Evolutionary conservation across 345 rosid genomes (phyloP).

Genomic region (Euphorbia tirucalli): DNA sequence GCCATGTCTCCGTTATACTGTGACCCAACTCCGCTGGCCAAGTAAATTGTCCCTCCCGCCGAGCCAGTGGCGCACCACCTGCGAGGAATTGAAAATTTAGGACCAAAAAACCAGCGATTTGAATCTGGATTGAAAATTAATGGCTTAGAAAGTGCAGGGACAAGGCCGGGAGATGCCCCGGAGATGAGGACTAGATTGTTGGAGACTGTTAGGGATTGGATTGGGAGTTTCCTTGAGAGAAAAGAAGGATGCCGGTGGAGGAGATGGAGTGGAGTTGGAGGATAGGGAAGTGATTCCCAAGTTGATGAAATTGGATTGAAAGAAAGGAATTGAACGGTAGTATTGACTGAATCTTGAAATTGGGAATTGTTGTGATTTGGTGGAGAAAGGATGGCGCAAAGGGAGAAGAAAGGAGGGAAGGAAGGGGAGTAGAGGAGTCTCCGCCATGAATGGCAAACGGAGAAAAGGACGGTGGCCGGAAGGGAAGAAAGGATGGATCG

Average conservation of each 20-base stretch:
- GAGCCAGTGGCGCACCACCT: conserved; percentile 56
- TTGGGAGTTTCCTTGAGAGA: conserved; percentile 37
- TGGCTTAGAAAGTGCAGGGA: conserved; percentile 52
- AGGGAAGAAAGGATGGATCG: conserved; percentile 36
- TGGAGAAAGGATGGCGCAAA: conserved; percentile 40
- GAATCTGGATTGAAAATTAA: conserved; percentile 40
- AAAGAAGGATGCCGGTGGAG: conserved; percentile 54
- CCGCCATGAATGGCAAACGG: conserved; percentile 53
- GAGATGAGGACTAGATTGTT: conserved; percentile 41
- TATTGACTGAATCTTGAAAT: not conserved
- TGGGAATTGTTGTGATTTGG: not conserved
- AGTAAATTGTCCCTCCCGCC: conserved; percentile 31
- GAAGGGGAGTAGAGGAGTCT: conserved; percentile 47
- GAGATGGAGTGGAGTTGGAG: conserved; percentile 32
- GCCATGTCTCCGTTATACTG: conserved; percentile 35
- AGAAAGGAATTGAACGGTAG: conserved; percentile 28
- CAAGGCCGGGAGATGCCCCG: conserved; percentile 34
- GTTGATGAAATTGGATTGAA: conserved; percentile 43
- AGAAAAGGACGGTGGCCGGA: conserved; percentile 42
- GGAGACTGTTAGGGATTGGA: conserved; percentile 45
- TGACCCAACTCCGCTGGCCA: conserved; percentile 46
- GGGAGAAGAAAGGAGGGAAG: conserved; percentile 44
- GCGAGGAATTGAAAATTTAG: conserved; percentile 33
- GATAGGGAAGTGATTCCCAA: conserved; percentile 44
- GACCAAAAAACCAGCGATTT: conserved; percentile 37